Base-by-base conservation (phyloP, 805 yeast species). In the Priceomyces carsonii region DNA sequence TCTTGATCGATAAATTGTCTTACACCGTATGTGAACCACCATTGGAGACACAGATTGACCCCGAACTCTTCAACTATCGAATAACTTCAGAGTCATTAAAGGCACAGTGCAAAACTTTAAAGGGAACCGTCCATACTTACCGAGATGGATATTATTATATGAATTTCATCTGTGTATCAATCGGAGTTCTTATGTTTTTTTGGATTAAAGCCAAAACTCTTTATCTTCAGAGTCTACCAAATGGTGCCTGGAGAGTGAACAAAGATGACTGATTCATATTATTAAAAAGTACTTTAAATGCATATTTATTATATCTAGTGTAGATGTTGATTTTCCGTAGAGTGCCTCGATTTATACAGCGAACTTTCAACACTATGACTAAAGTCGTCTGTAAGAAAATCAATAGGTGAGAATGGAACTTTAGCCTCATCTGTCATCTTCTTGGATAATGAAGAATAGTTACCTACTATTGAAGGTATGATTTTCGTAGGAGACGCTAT, bases 101-200 rank as follows among this genome's bases (percentile, higher is more conserved):
- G 44, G 66, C 63, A 23, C 45, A 59, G 32, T 87, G 96, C 57
- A 36, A 50, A 10, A 62, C 53, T 5, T 49, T 61, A 2, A 80
- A 79, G 5, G 96, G 96, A 1, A 37, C 40, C 3, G 79, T 88
- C 40, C 40, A 51, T 0, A 60, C 76, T 2, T 35, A 73, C 1
- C 69, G 74, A 35, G 98, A 93, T 59, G 99, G 99, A 0, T 91
- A 90, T 61, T 88, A 81, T 60, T 70, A 74, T 33, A 82, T 95
- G 25, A 91, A 89, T 54, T 35, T 77, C 6, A 39, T 87, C 8
- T 91, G 97, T 59, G 75, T 90, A 3, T 34, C 57, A 0, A 35
- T 85, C 20, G 98, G 97, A 2, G 36, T 83, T 3, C 7, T 71
- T 1, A 61, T 89, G 15, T 86, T 83, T 57, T 70, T 77, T 36